Conservation (phyloP, 23 red algal species). For the Gracilaria caudata region DNA sequence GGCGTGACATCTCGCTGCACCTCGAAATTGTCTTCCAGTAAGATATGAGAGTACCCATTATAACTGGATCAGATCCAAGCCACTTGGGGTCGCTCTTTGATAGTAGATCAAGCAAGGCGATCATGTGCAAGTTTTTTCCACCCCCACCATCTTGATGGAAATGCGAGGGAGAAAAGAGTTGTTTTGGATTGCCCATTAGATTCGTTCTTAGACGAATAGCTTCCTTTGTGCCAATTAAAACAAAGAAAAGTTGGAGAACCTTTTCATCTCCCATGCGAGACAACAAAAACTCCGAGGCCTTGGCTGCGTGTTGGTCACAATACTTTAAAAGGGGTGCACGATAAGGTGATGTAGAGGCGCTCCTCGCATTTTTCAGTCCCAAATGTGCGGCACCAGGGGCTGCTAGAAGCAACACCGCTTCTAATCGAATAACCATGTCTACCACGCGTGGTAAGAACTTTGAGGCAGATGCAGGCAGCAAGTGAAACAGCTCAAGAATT, state of each 20-base stretch:
- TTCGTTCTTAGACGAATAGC: constrained; percentile 59
- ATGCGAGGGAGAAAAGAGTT: constrained; percentile 28
- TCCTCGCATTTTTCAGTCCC: constrained; percentile 54
- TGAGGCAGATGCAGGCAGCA: constrained; percentile 58
- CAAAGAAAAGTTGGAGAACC: constrained; percentile 76
- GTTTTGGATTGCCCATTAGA: constrained; percentile 60
- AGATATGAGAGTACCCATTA: constrained; percentile 59
- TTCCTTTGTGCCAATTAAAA: constrained; percentile 64
- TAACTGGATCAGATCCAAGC: constrained; percentile 52
- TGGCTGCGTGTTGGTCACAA: constrained; percentile 73
- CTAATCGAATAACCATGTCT: constrained; percentile 76
- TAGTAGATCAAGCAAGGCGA: constrained; percentile 75
- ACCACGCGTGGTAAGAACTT: constrained; percentile 80
- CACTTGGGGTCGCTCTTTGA: constrained; percentile 51
- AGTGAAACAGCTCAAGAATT: constrained; percentile 90
- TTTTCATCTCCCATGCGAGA: constrained; percentile 39
- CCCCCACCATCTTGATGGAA: constrained; percentile 26
- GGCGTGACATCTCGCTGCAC: constrained; percentile 3
- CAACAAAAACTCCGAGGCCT: constrained; percentile 75
- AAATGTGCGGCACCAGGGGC: constrained; percentile 80
- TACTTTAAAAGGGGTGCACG: constrained; percentile 87
- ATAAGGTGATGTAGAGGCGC: constrained; percentile 86
- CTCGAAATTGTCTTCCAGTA: constrained; percentile 68
- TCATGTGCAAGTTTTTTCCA: constrained; percentile 47
- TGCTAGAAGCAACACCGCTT: constrained; percentile 67